Evolutionary conservation across 2,329 filamentous ascomycete genomes (phyloP).

Genomic region (Fusarium nisikadoi): DNA sequence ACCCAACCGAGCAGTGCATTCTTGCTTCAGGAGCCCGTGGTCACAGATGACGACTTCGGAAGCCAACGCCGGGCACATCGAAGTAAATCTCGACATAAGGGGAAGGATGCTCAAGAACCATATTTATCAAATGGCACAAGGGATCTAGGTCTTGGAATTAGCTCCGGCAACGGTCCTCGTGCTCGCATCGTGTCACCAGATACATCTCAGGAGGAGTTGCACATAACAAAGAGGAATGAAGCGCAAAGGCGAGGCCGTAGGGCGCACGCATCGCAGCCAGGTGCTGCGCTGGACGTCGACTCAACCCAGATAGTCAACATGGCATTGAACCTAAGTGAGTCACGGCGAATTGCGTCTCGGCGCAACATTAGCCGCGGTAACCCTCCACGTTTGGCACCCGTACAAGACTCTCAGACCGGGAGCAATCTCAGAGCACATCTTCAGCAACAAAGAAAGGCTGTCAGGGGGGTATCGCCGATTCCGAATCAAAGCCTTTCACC

Average conservation of each 20-base stretch:
- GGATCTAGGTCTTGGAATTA: constrained; percentile 38
- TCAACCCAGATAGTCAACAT: constrained; percentile 92
- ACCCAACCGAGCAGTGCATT: constrained; percentile 62
- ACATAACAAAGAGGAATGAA: constrained; percentile 36
- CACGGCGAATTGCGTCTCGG: constrained; percentile 71
- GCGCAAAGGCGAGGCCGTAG: constrained; percentile 26
- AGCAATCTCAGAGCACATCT: constrained; percentile 74
- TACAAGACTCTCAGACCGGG: constrained; percentile 63
- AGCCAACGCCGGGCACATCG: constrained; percentile 45
- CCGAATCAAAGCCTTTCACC: constrained; percentile 58
- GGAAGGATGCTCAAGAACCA: constrained; percentile 32
- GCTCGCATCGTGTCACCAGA: constrained; percentile 43
- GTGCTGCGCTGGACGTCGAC: constrained; percentile 70
- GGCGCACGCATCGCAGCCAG: constrained; percentile 30
- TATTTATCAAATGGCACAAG: constrained; percentile 21
- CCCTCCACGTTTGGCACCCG: constrained; percentile 62
- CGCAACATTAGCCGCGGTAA: constrained; percentile 64
- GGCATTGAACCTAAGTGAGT: constrained; percentile 88
- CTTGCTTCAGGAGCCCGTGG: constrained; percentile 59
- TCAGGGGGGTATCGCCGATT: constrained; percentile 70
- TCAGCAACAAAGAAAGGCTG: constrained; percentile 75
- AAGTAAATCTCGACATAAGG: constrained; percentile 37
- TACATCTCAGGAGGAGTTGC: constrained; percentile 43
- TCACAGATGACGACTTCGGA: constrained; percentile 47
- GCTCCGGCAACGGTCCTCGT: constrained; percentile 22